Evolutionary conservation across 495 filamentous ascomycete genomes (phyloP).

Genomic region (Hypoxylon crocopeplum): DNA sequence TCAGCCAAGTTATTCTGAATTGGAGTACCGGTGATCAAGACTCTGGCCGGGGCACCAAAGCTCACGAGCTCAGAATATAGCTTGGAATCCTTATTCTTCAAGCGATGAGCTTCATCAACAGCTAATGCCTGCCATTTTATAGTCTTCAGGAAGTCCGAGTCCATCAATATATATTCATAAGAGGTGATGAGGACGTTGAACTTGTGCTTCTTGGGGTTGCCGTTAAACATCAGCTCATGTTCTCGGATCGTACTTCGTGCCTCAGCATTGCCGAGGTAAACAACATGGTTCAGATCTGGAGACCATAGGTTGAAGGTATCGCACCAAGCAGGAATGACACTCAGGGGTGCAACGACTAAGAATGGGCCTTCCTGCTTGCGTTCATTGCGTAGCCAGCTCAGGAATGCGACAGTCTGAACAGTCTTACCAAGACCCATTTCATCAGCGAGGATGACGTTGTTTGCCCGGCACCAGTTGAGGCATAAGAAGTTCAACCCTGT

Average conservation of each 20-base stretch:
- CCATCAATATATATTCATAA: constrained; percentile 89
- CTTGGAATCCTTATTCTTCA: constrained; percentile 95
- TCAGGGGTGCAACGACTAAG: constrained; percentile 92
- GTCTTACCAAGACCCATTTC: constrained; percentile 99
- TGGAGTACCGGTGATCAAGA: constrained; percentile 95
- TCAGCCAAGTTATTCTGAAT: constrained; percentile 97
- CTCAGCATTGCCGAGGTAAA: constrained; percentile 87
- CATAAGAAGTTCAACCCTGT: constrained; percentile 93
- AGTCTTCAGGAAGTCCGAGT: constrained; percentile 76
- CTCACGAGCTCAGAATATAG: constrained; percentile 84
- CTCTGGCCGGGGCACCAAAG: constrained; percentile 81
- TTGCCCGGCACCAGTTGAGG: constrained; percentile 88
- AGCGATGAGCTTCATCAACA: constrained; percentile 93
- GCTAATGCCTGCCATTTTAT: constrained; percentile 98
- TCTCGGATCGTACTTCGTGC: constrained; percentile 84
- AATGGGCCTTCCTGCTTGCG: constrained; percentile 91
- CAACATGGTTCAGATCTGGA: constrained; percentile 94
- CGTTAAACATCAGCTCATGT: constrained; percentile 84
- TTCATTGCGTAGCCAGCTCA: constrained; percentile 97
- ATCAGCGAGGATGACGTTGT: constrained; percentile 95
- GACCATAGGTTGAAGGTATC: constrained; percentile 98
- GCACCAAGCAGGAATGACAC: constrained; percentile 96
- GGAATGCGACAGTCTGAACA: constrained; percentile 94
- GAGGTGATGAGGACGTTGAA: constrained; percentile 96
- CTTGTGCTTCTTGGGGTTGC: constrained; percentile 81